phyloP scores from a whole-genome alignment of 139 green algal genomes.

The Auxenochlorella pyrenoidosa region DNA sequence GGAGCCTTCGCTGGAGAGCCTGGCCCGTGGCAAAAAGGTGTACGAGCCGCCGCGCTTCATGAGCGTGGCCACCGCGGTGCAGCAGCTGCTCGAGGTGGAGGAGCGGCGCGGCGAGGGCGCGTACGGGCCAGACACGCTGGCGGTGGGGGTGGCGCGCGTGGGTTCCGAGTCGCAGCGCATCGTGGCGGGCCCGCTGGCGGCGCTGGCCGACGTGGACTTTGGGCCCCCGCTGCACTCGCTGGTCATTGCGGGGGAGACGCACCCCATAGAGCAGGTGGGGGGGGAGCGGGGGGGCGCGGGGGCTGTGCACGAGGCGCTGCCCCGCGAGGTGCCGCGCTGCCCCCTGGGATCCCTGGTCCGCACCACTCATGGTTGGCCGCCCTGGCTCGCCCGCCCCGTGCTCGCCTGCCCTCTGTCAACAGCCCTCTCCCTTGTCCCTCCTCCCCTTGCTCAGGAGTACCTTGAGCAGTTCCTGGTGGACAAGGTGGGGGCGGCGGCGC shows the following conservation, averaged over 20 bases:
- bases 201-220: constrained; percentile 87
- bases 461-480: constrained; percentile 43
- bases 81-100: constrained; percentile 95
- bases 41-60: constrained; percentile 92
- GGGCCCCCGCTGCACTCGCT: constrained; percentile 93
- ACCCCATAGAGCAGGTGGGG: constrained; percentile 64
- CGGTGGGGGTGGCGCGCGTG: constrained; percentile 88
- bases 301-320: too few relatives aligned
- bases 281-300: too few relatives aligned
- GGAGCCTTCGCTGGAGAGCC: constrained; percentile 89
- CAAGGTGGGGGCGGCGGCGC: not conserved
- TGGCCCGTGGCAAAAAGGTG: constrained; percentile 83
- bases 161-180: constrained; percentile 74
- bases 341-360: too few relatives aligned
- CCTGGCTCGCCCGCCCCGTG: too few relatives aligned
- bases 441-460: constrained; percentile 69
- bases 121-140: constrained; percentile 72
- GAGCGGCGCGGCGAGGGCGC: constrained; percentile 64
- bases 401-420: too few relatives aligned
- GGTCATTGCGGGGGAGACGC: constrained; percentile 76
- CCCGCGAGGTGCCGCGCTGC: too few relatives aligned
- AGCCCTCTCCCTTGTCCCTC: too few relatives aligned
- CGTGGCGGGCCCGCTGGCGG: constrained; percentile 71
- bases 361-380: too few relatives aligned
- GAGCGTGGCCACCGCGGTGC: constrained; percentile 68